Evolutionary conservation across 176 grass and related monocot species (phyloP).

Genomic region (Eleusine coracana): DNA sequence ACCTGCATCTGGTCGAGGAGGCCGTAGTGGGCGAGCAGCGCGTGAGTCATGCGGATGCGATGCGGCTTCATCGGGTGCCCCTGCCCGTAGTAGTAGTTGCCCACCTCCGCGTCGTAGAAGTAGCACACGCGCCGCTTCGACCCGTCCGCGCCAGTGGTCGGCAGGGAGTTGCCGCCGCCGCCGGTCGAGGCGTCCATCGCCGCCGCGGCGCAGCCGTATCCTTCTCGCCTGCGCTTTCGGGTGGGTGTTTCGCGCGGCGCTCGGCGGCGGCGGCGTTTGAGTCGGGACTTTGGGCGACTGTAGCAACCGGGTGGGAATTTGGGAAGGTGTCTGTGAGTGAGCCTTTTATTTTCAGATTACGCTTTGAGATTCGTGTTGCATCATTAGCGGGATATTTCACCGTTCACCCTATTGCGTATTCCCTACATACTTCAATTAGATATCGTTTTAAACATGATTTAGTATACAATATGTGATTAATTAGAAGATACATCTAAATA

Average conservation of each 20-base stretch:
- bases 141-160: slow-evolving; percentile 58
- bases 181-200: slow-evolving; percentile 53
- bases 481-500: no score
- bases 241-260: not conserved
- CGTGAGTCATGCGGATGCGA: slow-evolving; percentile 92
- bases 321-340: not conserved
- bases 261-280: slow-evolving; percentile 45
- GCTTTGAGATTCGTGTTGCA: not conserved
- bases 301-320: not conserved
- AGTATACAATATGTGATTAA: no score
- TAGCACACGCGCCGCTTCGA: slow-evolving; percentile 88
- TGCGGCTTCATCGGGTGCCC: slow-evolving; percentile 96
- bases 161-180: slow-evolving; percentile 74
- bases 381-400: not conserved
- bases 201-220: not conserved
- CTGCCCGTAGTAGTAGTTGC: slow-evolving; percentile 98
- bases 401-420: not conserved
- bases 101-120: slow-evolving; percentile 94
- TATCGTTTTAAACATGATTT: no score
- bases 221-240: not conserved
- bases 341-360: not conserved
- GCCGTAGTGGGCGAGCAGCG: slow-evolving; percentile 80
- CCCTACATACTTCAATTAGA: no score
- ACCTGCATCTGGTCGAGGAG: slow-evolving; percentile 87
- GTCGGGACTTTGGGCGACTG: not conserved